Conservation (phyloP, 2,329 filamentous ascomycete genomes). For the Phialocephala sp. region DNA sequence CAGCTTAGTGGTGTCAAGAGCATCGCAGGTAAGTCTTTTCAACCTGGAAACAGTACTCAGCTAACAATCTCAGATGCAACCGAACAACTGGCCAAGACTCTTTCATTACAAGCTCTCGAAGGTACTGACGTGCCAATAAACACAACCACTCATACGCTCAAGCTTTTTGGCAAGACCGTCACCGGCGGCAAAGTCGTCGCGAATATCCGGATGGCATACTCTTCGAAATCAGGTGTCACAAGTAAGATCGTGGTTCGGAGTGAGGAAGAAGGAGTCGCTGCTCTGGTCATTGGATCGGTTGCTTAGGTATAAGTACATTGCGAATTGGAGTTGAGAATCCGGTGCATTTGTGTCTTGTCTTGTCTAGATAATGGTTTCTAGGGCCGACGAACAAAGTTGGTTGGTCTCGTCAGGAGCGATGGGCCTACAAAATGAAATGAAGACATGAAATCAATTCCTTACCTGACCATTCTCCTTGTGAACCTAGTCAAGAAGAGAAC, state of each 20-base stretch:
- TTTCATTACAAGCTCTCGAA: conserved; percentile 92
- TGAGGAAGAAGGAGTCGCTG: conserved; percentile 91
- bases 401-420: conserved; percentile 23
- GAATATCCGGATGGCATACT: conserved; percentile 90
- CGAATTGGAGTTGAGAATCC: conserved; percentile 38
- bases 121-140: conserved; percentile 91
- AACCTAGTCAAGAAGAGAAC: no score
- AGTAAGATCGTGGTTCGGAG: conserved; percentile 92
- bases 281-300: conserved; percentile 82
- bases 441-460: neutral
- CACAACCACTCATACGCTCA: conserved; percentile 90
- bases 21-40: conserved; percentile 72
- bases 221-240: conserved; percentile 89
- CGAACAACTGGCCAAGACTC: conserved; percentile 82
- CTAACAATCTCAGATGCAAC: conserved; percentile 73
- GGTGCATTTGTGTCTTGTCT: conserved; percentile 35
- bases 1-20: conserved; percentile 88
- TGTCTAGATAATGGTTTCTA: conserved; percentile 39
- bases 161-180: conserved; percentile 94
- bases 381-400: conserved; percentile 25
- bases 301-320: conserved; percentile 48
- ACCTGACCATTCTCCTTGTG: neutral
- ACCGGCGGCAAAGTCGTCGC: conserved; percentile 87
- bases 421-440: conserved; percentile 24
- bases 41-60: conserved; percentile 16